Percentiles rank a stretch among this genome's conserved stretches.
These are phyloP conservation scores for Ascochyta koolunga DNA, from an alignment of 2,329 filamentous ascomycete genomes.

Conservation along the genomic window DNA sequence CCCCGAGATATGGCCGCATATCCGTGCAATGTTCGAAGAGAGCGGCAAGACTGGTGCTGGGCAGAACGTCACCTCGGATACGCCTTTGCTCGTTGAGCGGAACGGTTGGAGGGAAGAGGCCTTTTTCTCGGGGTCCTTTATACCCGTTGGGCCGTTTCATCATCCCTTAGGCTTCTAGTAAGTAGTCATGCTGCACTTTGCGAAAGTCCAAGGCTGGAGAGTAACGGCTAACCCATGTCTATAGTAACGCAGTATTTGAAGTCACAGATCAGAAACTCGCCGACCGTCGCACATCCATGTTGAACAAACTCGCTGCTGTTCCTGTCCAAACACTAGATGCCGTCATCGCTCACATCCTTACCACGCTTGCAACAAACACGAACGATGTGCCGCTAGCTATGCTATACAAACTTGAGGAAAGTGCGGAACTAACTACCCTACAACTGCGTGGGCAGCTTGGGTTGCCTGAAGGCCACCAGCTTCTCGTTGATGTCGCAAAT, in stretches of 20 bases:
- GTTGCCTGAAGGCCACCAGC: slow-evolving; percentile 27
- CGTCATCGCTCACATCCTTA: slow-evolving; percentile 25
- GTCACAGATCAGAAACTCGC: slow-evolving; percentile 30
- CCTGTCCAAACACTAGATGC: slow-evolving; percentile 15
- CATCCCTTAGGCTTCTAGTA: slow-evolving; percentile 31
- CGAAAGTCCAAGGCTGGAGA: too few relatives aligned
- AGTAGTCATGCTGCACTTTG: not conserved
- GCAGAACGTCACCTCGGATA: slow-evolving; percentile 23
- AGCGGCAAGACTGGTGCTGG: slow-evolving; percentile 22
- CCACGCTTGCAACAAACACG: slow-evolving; percentile 24
- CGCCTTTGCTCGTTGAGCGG: slow-evolving; percentile 28
- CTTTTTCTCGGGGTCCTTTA: slow-evolving; percentile 33
- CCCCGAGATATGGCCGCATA: slow-evolving; percentile 28
- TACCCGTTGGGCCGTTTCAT: slow-evolving; percentile 25
- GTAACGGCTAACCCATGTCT: not conserved
- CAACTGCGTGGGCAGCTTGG: slow-evolving; percentile 30
- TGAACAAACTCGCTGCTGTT: slow-evolving; percentile 31
- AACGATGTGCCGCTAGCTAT: slow-evolving; percentile 34
- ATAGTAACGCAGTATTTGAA: slow-evolving; percentile 32
- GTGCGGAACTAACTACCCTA: slow-evolving; percentile 8
- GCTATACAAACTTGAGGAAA: slow-evolving; percentile 24
- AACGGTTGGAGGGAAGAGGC: slow-evolving; percentile 30
- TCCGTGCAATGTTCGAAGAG: slow-evolving; percentile 28
- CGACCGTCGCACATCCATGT: slow-evolving; percentile 31
- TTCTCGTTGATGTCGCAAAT: slow-evolving; percentile 23